These are phyloP conservation scores for Filobasidium uniguttulatum DNA, from an alignment of 1,284 basidiomycete genomes.

Conservation along the genomic window DNA sequence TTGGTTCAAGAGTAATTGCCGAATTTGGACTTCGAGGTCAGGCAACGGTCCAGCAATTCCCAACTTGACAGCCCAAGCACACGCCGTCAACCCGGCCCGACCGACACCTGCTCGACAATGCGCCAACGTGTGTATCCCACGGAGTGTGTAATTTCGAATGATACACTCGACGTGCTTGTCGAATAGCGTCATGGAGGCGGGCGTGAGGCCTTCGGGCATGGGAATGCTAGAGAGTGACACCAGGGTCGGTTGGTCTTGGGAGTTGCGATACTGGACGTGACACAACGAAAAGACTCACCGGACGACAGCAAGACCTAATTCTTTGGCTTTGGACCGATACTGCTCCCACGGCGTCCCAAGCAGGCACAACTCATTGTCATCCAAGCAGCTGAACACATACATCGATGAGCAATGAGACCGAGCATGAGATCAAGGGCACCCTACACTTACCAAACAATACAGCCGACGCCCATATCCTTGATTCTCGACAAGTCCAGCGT, in stretches of 20 bases:
- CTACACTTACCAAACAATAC: constrained; percentile 58
- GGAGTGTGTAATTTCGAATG: constrained; percentile 59
- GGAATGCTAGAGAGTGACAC: constrained; percentile 49
- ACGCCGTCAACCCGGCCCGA: constrained; percentile 80
- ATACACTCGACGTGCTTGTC: constrained; percentile 59
- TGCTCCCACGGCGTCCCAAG: constrained; percentile 71
- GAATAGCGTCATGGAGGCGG: constrained; percentile 49
- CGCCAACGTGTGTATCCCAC: constrained; percentile 60
- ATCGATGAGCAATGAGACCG: too few relatives aligned
- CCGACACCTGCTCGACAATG: constrained; percentile 91
- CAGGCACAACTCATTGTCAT: constrained; percentile 69
- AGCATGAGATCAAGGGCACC: not conserved
- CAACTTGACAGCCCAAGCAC: constrained; percentile 84
- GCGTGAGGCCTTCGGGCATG: constrained; percentile 79
- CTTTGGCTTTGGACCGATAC: constrained; percentile 52
- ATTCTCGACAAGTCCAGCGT: constrained; percentile 63
- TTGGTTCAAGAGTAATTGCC: not conserved
- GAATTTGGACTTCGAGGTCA: constrained; percentile 3
- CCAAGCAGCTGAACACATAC: constrained; percentile 65
- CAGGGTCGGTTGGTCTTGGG: too few relatives aligned
- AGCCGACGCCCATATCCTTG: constrained; percentile 58
- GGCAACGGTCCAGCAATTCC: constrained; percentile 47
- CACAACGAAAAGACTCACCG: constrained; percentile 32
- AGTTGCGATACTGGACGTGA: constrained; percentile 4
- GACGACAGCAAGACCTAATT: constrained; percentile 62